Conservation (phyloP, 2,329 filamentous ascomycete species). For the Teratosphaeria epicoccoides region DNA sequence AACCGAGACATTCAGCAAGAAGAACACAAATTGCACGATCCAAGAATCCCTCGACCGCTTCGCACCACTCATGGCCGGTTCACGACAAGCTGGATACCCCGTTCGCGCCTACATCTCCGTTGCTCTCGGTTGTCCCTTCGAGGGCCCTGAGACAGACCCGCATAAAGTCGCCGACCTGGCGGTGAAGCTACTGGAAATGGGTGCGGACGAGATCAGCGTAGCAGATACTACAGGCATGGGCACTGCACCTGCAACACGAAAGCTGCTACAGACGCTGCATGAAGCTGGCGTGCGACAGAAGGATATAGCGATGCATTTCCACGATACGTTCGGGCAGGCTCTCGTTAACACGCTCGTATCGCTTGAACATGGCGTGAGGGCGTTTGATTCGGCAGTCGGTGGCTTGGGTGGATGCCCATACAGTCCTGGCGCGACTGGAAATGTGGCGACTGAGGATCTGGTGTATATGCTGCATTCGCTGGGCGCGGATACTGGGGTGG, state of each 20-base stretch:
- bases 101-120: slow-evolving; percentile 74
- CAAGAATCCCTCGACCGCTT: slow-evolving; percentile 62
- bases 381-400: slow-evolving; percentile 69
- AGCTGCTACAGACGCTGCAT: slow-evolving; percentile 53
- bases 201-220: slow-evolving; percentile 80
- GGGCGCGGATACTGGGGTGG: slow-evolving; percentile 64
- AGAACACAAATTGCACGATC: slow-evolving; percentile 74
- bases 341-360: slow-evolving; percentile 72
- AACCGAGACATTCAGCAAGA: slow-evolving; percentile 67
- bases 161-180: slow-evolving; percentile 52
- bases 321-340: slow-evolving; percentile 80
- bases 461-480: slow-evolving; percentile 65
- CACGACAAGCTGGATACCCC: slow-evolving; percentile 53
- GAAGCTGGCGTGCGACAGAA: slow-evolving; percentile 58
- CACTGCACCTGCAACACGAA: slow-evolving; percentile 58
- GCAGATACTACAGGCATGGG: slow-evolving; percentile 90
- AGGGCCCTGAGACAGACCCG: slow-evolving; percentile 51
- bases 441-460: slow-evolving; percentile 75
- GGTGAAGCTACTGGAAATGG: slow-evolving; percentile 63
- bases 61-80: slow-evolving; percentile 56
- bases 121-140: slow-evolving; percentile 69
- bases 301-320: slow-evolving; percentile 73
- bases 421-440: slow-evolving; percentile 74
- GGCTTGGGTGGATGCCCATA: slow-evolving; percentile 79
- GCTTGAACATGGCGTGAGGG: slow-evolving; percentile 65